Percentiles rank a stretch among this genome's conserved stretches.
Evolutionary conservation across 768 basidiomycete species (phyloP).

Genomic region (Panaeolus papilionaceus): DNA sequence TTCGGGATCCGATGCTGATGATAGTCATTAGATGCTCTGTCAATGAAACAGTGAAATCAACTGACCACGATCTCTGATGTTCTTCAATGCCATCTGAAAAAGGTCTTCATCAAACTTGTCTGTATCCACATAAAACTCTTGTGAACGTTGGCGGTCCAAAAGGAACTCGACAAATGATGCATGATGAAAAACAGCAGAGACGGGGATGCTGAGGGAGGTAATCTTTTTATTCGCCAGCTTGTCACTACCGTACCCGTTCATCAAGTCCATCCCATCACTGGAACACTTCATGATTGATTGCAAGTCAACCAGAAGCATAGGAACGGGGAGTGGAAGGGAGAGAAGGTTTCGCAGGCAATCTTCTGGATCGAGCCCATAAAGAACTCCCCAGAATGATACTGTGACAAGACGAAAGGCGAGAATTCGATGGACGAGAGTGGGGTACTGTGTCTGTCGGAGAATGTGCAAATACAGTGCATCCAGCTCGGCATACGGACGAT

Average conservation of each 20-base stretch:
- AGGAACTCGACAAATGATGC: constrained; percentile 8
- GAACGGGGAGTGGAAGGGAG: neutral
- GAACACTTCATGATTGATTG: too few species aligned
- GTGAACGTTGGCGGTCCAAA: neutral
- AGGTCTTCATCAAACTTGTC: neutral
- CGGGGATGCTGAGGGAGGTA: too few species aligned
- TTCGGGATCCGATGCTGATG: too few species aligned
- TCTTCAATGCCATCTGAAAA: neutral
- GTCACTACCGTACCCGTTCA: too few species aligned
- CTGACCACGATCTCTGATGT: neutral
- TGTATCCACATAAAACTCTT: neutral
- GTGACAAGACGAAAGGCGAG: neutral
- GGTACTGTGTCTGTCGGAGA: neutral
- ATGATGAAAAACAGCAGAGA: neutral
- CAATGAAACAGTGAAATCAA: too few species aligned
- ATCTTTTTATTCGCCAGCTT: too few species aligned
- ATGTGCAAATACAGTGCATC: constrained; percentile 11
- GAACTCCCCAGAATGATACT: neutral
- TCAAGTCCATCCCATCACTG: too few species aligned
- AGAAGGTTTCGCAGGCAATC: neutral
- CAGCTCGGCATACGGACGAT: constrained; percentile 10
- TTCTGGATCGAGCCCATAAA: neutral
- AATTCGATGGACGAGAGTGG: neutral
- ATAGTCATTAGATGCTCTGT: too few species aligned
- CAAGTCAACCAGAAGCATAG: neutral